phyloP scores from a whole-genome alignment of 257 asterid genomes.

The Nicotiana tomentosiformis region DNA sequence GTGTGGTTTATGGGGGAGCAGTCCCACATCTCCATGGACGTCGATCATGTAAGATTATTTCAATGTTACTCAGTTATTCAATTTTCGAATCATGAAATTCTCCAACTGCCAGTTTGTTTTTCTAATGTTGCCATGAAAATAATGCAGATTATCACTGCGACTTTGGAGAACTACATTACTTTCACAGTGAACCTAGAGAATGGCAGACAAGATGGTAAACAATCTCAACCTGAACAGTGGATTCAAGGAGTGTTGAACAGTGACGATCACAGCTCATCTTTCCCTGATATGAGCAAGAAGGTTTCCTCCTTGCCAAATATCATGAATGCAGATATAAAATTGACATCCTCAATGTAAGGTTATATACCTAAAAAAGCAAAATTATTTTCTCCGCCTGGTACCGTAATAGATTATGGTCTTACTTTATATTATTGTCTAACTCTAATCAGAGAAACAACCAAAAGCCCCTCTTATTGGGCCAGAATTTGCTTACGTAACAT shows the following conservation, averaged over 20 bases:
- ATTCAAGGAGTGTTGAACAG: slow-evolving; percentile 25
- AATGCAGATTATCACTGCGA: slow-evolving; percentile 37
- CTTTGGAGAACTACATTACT: slow-evolving; percentile 43
- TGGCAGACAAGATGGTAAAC: slow-evolving; percentile 12
- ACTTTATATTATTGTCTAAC: slow-evolving; percentile 7
- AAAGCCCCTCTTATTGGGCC: slow-evolving; percentile 45
- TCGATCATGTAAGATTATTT: slow-evolving; percentile 37
- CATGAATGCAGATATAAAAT: slow-evolving; percentile 18
- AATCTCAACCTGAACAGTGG: slow-evolving; percentile 20
- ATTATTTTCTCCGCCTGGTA: background rate
- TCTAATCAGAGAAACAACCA: slow-evolving; percentile 30
- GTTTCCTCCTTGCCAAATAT: slow-evolving; percentile 21
- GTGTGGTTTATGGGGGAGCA: slow-evolving; percentile 47
- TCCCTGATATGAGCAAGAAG: slow-evolving; percentile 30
- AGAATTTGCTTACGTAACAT: slow-evolving; percentile 36
- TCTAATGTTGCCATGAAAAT: background rate
- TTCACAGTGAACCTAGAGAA: slow-evolving; percentile 17
- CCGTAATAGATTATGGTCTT: background rate
- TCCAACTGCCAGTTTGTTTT: background rate
- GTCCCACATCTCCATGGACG: slow-evolving; percentile 46
- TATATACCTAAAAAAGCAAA: background rate
- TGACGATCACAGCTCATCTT: slow-evolving; percentile 27
- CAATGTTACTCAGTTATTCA: background rate
- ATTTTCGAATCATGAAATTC: background rate
- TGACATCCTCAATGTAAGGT: slow-evolving; percentile 32